Evolutionary conservation across 176 grass and related monocot species (phyloP).

Genomic region (Stipa capillata): DNA sequence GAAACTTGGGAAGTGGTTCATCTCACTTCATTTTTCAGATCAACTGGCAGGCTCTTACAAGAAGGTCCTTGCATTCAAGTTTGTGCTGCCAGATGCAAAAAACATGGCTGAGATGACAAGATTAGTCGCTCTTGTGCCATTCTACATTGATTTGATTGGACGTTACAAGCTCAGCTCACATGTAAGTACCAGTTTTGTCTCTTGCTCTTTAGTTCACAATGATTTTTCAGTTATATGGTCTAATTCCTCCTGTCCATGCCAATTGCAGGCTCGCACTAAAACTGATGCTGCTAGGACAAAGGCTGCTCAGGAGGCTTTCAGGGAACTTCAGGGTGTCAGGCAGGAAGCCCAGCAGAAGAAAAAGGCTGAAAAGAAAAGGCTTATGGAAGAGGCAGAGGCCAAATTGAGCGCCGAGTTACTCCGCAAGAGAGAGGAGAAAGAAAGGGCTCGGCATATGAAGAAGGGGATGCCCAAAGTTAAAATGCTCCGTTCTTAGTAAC

Average conservation of each 20-base stretch:
- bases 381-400: conserved; percentile 49
- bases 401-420: conserved; percentile 62
- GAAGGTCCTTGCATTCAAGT: conserved; percentile 71
- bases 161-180: conserved; percentile 78
- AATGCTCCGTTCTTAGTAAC: conserved; percentile 63
- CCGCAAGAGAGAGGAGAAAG: conserved; percentile 74
- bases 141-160: conserved; percentile 75
- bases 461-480: conserved; percentile 67
- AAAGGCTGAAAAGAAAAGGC: conserved; percentile 62
- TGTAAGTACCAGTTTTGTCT: conserved; percentile 24
- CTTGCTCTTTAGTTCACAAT: not conserved
- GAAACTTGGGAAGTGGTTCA: conserved; percentile 91
- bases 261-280: conserved; percentile 50
- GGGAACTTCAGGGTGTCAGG: conserved; percentile 47
- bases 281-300: conserved; percentile 68
- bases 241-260: not conserved
- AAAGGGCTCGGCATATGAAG: conserved; percentile 66
- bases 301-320: conserved; percentile 61
- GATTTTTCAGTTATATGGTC: not conserved
- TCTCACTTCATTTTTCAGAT: conserved; percentile 85
- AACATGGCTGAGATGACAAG: conserved; percentile 68
- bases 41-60: conserved; percentile 60
- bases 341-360: conserved; percentile 62
- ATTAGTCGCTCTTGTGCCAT: conserved; percentile 73
- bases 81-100: conserved; percentile 63